Conservation (phyloP, 179 eudicot species). For the Patellifolia procumbens region DNA sequence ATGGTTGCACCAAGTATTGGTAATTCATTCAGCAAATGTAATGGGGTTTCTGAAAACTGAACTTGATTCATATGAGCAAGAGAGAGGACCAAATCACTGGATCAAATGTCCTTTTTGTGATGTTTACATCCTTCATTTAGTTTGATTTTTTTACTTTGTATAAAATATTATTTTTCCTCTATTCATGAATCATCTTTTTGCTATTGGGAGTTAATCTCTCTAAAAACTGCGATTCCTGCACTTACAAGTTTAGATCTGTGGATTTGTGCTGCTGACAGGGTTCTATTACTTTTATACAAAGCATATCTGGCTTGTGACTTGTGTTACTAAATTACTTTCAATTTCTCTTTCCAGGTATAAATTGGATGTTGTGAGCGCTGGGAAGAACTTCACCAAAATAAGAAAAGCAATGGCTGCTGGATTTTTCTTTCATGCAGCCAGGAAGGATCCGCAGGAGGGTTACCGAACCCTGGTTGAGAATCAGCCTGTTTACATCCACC, state of each 20-base stretch:
- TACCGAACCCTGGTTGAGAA: constrained; percentile 90
- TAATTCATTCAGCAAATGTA: background rate
- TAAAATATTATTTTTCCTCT: background rate
- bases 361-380: constrained; percentile 84
- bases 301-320: background rate
- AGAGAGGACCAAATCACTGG: background rate
- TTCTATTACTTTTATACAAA: background rate
- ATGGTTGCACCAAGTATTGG: background rate
- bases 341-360: constrained; percentile 62
- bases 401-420: constrained; percentile 88
- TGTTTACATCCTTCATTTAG: background rate
- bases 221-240: background rate
- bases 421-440: constrained; percentile 86
- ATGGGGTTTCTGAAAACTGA: background rate
- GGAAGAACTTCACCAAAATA: constrained; percentile 75
- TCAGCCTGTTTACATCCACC: constrained; percentile 92
- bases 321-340: constrained; percentile 4
- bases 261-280: constrained; percentile 1
- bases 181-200: background rate
- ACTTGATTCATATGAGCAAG: background rate
- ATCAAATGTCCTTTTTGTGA: background rate
- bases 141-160: background rate
- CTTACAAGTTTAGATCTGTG: constrained; percentile 9
- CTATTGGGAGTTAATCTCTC: background rate
- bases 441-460: constrained; percentile 97